Conservation (phyloP, 768 basidiomycete genomes). For the Pleurotus tuber-regium region DNA sequence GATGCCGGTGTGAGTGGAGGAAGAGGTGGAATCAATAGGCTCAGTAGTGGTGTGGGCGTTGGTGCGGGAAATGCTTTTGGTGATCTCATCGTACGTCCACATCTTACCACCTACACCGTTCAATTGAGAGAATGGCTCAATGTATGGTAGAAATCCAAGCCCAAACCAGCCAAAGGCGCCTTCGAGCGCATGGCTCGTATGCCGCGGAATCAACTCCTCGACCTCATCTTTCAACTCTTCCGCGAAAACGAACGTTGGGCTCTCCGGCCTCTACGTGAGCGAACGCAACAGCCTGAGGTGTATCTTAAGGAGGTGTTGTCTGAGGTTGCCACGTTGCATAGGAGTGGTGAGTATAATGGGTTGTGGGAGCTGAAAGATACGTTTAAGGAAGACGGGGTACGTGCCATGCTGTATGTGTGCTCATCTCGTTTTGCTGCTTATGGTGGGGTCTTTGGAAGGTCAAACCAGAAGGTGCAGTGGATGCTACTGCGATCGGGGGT, state of each 20-base stretch:
- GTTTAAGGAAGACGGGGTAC: constrained; percentile 62
- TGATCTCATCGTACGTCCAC: constrained; percentile 58
- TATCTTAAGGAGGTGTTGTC: constrained; percentile 82
- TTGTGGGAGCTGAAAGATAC: constrained; percentile 78
- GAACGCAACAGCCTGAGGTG: constrained; percentile 81
- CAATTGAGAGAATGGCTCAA: constrained; percentile 11
- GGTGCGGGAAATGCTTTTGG: constrained; percentile 58
- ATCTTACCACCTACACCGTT: constrained; percentile 9
- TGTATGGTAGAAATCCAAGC: constrained; percentile 56
- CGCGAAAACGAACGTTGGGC: constrained; percentile 79
- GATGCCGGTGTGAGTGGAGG: constrained; percentile 67
- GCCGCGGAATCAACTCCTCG: constrained; percentile 83
- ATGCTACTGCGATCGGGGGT: constrained; percentile 35
- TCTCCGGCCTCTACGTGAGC: constrained; percentile 72
- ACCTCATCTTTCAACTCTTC: constrained; percentile 78
- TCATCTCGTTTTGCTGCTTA: background rate
- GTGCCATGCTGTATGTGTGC: constrained; percentile 7
- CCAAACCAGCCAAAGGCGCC: constrained; percentile 62
- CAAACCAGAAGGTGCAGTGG: constrained; percentile 45
- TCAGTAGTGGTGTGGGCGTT: constrained; percentile 71
- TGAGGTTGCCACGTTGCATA: constrained; percentile 75
- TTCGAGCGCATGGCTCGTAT: constrained; percentile 93
- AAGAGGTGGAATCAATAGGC: constrained; percentile 70
- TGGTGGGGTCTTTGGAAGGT: constrained; percentile 7
- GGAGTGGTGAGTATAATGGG: constrained; percentile 78